Evolutionary conservation across 352 stramenopile species (phyloP).

Genomic region (Pythium folliculosum): DNA sequence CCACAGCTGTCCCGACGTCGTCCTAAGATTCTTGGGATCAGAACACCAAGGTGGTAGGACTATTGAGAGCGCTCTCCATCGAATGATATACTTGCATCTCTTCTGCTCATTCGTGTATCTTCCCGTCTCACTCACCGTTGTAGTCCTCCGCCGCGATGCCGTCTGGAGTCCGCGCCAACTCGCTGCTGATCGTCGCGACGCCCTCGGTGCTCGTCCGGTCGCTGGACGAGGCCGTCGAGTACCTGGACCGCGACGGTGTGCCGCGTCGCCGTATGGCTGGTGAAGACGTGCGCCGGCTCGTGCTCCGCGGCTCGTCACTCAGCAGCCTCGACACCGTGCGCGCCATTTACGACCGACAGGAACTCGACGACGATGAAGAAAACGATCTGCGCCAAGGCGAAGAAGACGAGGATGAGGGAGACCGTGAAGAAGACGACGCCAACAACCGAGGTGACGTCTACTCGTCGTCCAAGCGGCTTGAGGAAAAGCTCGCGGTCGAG

Average conservation of each 20-base stretch:
- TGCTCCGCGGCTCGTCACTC: conserved; percentile 32
- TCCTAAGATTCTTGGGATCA: conserved; percentile 12
- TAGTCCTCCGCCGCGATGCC: conserved; percentile 2
- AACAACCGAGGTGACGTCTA: too few species aligned
- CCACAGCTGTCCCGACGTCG: neutral
- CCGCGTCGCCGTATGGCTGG: conserved; percentile 35
- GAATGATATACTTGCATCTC: too few species aligned
- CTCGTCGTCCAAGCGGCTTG: neutral
- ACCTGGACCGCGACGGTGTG: conserved; percentile 45
- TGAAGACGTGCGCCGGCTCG: conserved; percentile 33
- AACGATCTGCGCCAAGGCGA: too few species aligned
- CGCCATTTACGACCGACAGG: neutral
- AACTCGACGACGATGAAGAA: neutral
- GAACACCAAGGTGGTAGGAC: neutral
- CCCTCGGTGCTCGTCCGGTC: conserved; percentile 14
- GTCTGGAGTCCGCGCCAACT: conserved; percentile 9
- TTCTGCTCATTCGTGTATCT: neutral
- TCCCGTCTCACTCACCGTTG: neutral
- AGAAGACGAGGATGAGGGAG: neutral
- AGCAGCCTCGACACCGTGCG: conserved; percentile 26
- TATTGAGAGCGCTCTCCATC: neutral
- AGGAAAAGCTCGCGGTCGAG: conserved; percentile 11
- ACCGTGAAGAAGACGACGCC: neutral
- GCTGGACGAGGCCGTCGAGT: conserved; percentile 43
- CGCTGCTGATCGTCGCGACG: neutral